Evolutionary conservation across 73 alveolate genomes (phyloP), one percentile per base, ranked within the genome.

Genomic region (Uronychia setigera): DNA sequence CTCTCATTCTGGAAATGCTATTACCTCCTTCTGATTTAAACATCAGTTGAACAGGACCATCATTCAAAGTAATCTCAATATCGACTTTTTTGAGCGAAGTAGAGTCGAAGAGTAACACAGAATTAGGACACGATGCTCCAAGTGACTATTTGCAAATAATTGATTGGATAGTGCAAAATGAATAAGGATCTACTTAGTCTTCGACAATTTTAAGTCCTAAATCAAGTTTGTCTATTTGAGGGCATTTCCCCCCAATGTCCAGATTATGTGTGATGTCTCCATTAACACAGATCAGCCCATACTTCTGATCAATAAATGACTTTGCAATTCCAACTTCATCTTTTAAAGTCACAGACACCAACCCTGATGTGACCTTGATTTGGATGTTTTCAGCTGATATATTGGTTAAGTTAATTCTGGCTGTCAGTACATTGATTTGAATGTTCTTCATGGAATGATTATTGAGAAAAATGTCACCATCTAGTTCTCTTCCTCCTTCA

Each of bases 21-120:
- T 19, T 46, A 5, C 19, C 67, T 46, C 67, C 67, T 11, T 46
- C 67, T 11, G 5, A 5, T 19, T 46, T 19, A 46, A 11, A 46
- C 19, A 11, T 46, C n/a, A 78, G 26, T 35, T 78, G 84, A 27
- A 78, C 75, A 9, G 84, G 84, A 30, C 84, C 84, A 33, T 78
- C 84, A 32, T 78, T 34, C 0, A 32, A 75, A 0, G 67, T 32
- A 5, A 78, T 33, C 28, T 27, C 26, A 32, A 78, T 31, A 27
- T 34, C 26, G 29, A 27, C 84, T 26, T 78, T 46, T 46, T 46
- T 46, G 19, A 19, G n/a, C 5, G 19, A 19, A 46, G 5, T 46
- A 19, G n/a, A 11, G 67, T 46, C 67, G 67, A 46, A 46, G 67
- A 19, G n/a, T 19, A 11, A 19, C 67, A 11, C 67, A 11, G 67